Conservation (phyloP, 768 basidiomycete species). For the Podaxis sp. region DNA sequence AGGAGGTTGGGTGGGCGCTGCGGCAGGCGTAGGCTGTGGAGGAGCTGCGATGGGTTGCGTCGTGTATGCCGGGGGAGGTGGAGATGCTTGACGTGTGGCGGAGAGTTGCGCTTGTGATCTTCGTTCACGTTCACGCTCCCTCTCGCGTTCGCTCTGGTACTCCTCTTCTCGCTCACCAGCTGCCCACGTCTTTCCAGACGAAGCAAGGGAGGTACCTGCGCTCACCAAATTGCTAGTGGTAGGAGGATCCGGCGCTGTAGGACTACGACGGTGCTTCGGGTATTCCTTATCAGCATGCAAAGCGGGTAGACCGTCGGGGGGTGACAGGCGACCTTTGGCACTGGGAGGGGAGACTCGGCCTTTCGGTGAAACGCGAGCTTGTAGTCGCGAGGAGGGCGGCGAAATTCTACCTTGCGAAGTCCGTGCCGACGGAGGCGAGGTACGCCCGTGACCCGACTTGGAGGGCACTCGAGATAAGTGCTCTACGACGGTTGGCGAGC, state of each 20-base stretch:
- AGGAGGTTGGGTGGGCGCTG: conserved; percentile 20
- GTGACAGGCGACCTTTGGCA: conserved; percentile 32
- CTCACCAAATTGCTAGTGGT: conserved; percentile 39
- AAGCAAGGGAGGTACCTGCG: conserved; percentile 22
- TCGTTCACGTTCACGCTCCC: conserved; percentile 29
- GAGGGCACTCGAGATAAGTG: conserved; percentile 16
- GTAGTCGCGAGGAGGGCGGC: conserved; percentile 20
- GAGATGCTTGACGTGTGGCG: conserved; percentile 27
- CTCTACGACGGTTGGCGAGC: conserved; percentile 58
- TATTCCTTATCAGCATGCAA: conserved; percentile 29
- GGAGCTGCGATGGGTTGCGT: conserved; percentile 32
- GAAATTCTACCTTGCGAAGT: conserved; percentile 21
- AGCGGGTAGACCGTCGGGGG: conserved; percentile 25
- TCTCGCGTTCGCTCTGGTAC: conserved; percentile 29
- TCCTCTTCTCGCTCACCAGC: conserved; percentile 42
- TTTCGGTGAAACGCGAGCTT: conserved; percentile 28
- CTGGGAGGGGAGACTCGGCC: conserved; percentile 29
- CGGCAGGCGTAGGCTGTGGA: conserved; percentile 28
- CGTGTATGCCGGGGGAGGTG: conserved; percentile 27
- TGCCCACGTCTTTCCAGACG: conserved; percentile 43
- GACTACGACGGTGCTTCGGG: conserved; percentile 62
- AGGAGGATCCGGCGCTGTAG: conserved; percentile 63
- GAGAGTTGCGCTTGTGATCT: conserved; percentile 28
- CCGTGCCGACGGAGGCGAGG: conserved; percentile 25
- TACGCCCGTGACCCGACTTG: conserved; percentile 19